Percentiles rank a stretch among this genome's conserved stretches.
Conservation (phyloP, 306 rosid species). For the Cajanus cajan region DNA sequence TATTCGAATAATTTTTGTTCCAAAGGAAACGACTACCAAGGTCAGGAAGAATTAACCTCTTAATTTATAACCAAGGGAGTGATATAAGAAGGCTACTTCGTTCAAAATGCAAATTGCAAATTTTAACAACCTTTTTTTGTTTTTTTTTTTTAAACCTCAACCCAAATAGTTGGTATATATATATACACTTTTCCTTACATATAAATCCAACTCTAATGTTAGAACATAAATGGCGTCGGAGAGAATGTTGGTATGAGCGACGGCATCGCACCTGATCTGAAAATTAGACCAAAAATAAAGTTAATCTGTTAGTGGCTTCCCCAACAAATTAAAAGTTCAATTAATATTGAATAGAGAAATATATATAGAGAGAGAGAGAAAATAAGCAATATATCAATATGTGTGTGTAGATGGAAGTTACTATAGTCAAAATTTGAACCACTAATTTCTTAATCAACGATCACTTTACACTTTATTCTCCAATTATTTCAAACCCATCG, state of each 20-base stretch:
- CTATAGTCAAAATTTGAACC: neutral
- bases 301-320: neutral
- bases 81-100: neutral
- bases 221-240: conserved; percentile 67
- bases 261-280: conserved; percentile 43
- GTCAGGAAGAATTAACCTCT: neutral
- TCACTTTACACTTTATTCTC: neutral
- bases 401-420: too few species aligned
- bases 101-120: neutral
- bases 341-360: neutral
- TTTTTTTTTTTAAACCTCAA: neutral
- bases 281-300: neutral
- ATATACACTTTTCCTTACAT: neutral
- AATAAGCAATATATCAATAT: too few species aligned
- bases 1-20: too few species aligned
- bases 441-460: neutral
- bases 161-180: neutral
- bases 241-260: conserved; percentile 51
- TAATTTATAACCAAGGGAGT: neutral
- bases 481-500: neutral
- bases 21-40: too few species aligned
- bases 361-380: too few species aligned
- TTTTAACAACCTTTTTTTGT: neutral
- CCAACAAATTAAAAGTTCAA: neutral
- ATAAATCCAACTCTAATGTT: neutral